phyloP scores from a whole-genome alignment of 331 rosid genomes.

The Telfairia occidentalis region DNA sequence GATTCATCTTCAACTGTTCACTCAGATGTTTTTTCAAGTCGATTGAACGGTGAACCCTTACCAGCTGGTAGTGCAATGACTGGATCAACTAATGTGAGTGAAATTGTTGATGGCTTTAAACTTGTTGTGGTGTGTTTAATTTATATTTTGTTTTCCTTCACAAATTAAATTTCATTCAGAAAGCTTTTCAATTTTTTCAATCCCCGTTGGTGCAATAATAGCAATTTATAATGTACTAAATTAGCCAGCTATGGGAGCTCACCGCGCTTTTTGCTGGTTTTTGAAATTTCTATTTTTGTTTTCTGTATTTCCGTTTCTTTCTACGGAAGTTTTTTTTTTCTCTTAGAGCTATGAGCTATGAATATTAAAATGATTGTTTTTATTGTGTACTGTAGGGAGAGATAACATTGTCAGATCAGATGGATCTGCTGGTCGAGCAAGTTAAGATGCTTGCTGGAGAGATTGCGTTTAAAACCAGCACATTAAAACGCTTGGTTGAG shows the following conservation, averaged over 20 bases:
- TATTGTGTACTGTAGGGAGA: conserved; percentile 50
- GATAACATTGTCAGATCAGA: conserved; percentile 84
- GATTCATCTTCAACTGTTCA: conserved; percentile 32
- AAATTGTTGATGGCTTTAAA: conserved; percentile 59
- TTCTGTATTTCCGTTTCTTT: background rate
- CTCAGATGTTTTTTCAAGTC: conserved; percentile 52
- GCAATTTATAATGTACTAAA: background rate
- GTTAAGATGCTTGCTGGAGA: conserved; percentile 99
- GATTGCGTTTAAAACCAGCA: conserved; percentile 88
- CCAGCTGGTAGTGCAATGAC: conserved; percentile 61
- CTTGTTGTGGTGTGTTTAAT: conserved; percentile 26
- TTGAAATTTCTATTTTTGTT: background rate
- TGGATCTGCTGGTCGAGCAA: conserved; percentile 95
- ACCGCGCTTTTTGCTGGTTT: background rate
- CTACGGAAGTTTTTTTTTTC: background rate
- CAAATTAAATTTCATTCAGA: conserved; percentile 1
- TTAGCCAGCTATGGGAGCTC: background rate
- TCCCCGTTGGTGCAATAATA: background rate
- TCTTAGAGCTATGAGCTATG: conserved; percentile 7
- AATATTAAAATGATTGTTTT: background rate
- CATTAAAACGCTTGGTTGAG: conserved; percentile 89
- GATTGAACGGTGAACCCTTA: conserved; percentile 76
- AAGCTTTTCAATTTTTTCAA: background rate
- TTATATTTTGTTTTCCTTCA: conserved; percentile 12
- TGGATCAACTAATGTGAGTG: conserved; percentile 83